A percentile compares a stretch with the other conserved stretches of the same genome.
Conservation (phyloP, 139 green algal species). For the Volvox africanus region DNA sequence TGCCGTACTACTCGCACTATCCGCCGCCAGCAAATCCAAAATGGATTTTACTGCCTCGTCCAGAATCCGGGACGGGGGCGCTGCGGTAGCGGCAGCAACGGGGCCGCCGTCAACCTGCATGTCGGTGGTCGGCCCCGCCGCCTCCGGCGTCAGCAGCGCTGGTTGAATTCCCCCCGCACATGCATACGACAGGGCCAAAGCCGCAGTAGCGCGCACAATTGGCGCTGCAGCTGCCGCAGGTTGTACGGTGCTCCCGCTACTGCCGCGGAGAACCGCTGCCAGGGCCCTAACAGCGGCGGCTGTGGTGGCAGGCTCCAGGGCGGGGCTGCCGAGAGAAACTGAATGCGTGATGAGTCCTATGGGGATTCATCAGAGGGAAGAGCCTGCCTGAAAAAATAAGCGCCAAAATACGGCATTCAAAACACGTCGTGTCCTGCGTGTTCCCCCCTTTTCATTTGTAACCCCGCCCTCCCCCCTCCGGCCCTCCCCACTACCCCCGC, state of each 20-base stretch:
- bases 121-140: background rate
- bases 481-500: too few species aligned
- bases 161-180: background rate
- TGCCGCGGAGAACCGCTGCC: conserved; percentile 29
- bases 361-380: too few species aligned
- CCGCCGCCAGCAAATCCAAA: conserved; percentile 40
- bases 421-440: too few species aligned
- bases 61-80: conserved; percentile 58
- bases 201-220: conserved; percentile 7
- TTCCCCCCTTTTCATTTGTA: too few species aligned
- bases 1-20: background rate
- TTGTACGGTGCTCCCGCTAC: conserved; percentile 50
- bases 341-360: conserved; percentile 24
- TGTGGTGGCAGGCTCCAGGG: background rate
- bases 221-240: conserved; percentile 54
- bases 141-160: conserved; percentile 9
- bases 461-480: too few species aligned
- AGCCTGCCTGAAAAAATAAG: too few species aligned
- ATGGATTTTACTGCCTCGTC: conserved; percentile 13
- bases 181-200: conserved; percentile 21
- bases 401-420: too few species aligned
- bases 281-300: conserved; percentile 1
- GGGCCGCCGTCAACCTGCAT: background rate
- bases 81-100: background rate
- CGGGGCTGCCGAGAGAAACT: background rate